Evolutionary conservation across 805 yeast genomes (phyloP).

Genomic region (Candida methanosorbosa): DNA sequence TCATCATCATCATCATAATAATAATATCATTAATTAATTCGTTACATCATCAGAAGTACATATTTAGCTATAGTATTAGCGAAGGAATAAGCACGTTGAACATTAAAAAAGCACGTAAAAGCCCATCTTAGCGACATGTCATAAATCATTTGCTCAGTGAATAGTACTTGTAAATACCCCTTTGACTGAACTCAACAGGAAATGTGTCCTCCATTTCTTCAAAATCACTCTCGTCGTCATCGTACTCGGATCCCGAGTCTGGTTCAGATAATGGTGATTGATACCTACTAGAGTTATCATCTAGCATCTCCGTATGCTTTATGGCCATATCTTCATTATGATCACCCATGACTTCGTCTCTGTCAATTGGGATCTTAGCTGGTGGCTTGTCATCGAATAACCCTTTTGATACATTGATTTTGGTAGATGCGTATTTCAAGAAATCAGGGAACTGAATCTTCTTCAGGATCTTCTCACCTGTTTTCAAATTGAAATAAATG

Average conservation of each 20-base stretch:
- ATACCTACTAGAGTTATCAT: too few species aligned
- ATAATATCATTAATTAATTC: too few species aligned
- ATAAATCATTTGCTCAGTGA: conserved; percentile 37
- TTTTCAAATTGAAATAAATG: conserved; percentile 50
- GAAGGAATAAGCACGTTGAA: too few species aligned
- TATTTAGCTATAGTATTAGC: too few species aligned
- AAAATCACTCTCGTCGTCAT: too few species aligned
- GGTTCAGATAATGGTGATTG: too few species aligned
- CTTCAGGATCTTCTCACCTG: conserved; percentile 51
- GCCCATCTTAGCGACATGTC: too few species aligned
- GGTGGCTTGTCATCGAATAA: conserved; percentile 28
- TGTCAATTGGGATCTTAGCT: neutral
- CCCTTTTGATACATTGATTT: conserved; percentile 47
- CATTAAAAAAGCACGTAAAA: too few species aligned
- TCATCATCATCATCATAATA: neutral
- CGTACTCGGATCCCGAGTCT: too few species aligned
- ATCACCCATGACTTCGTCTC: conserved; percentile 23
- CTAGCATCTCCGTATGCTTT: too few species aligned
- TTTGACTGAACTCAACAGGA: conserved; percentile 40
- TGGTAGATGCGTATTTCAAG: conserved; percentile 43
- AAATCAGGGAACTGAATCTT: conserved; percentile 38
- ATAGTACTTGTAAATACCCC: conserved; percentile 53
- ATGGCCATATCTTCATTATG: conserved; percentile 8
- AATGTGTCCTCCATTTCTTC: conserved; percentile 26
- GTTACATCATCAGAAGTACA: too few species aligned